Base-by-base conservation (phyloP, 768 basidiomycete species). In the Collybia mongolica region DNA sequence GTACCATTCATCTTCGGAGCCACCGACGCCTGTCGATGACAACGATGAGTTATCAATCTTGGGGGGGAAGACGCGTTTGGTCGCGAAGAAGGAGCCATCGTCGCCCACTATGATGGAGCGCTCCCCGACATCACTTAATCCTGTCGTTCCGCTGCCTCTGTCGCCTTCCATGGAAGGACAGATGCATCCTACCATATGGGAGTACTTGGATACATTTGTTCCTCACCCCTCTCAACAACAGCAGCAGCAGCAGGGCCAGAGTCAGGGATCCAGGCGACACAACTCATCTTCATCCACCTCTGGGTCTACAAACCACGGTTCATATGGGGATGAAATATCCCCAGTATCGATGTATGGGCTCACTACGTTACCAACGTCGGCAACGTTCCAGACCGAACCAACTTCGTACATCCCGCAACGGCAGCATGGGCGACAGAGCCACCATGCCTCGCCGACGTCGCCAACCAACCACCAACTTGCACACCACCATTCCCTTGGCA, bases 71-170 rank as follows among this genome's bases (percentile, higher is more conserved):
- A 86, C 85, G 3, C 78, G 85, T 9, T 70, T 85, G 17, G 82
- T 87, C 6, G 76, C 74, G 40, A 79, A 81, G 72, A 83, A 74
- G 54, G 82, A 85, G 52, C 77, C 80, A 0, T 63, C 73, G 32
- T 82, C 83, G 14, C 80, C 80, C 1, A 70, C 72, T 29, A 63
- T 84, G 22, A 57, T 80, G 42, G 82, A 88, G 19, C 77, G 82
- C 37, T 90, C 88, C 6, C 88, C 88, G 6, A 79, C 72, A n/a
- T 82, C 86, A 8, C 76, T 75, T 41, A 84, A 88, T 56, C 88
- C 88, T 2, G 75, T 89, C 20, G 83, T 90, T 7, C 88, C 88
- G 15, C 69, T 90, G 5, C 86, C 86, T 2, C 61, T 90, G 36
- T 74, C 78, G 17, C 71, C 79, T 3, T 73, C 74, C 12, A 64